A percentile compares a stretch with the other conserved stretches of the same genome.
Conservation (phyloP, 805 yeast genomes). For the Saccharomyces eubayanus region DNA sequence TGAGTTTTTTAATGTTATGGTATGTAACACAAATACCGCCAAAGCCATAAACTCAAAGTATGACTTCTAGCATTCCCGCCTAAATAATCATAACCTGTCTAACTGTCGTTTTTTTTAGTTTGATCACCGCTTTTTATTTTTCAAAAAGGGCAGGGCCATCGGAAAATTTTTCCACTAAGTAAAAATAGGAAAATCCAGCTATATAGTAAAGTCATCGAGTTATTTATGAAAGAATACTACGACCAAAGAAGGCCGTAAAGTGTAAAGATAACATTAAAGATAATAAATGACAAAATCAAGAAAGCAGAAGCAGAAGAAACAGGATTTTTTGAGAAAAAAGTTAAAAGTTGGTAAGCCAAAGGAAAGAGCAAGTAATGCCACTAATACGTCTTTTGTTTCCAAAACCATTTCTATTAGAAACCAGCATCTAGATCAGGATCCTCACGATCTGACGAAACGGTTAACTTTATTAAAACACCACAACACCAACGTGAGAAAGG, state of each 20-base stretch:
- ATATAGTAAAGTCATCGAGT: background rate
- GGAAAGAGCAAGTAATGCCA: conserved; percentile 61
- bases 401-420: conserved; percentile 34
- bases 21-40: background rate
- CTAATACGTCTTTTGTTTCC: conserved; percentile 80
- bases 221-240: background rate
- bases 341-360: conserved; percentile 81
- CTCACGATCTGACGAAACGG: conserved; percentile 48
- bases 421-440: conserved; percentile 28
- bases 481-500: conserved; percentile 60
- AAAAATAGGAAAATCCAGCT: background rate
- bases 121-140: background rate
- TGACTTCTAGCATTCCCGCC: background rate
- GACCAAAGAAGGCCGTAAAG: background rate
- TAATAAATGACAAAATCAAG: conserved; percentile 28
- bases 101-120: background rate
- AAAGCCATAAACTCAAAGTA: background rate
- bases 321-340: conserved; percentile 55
- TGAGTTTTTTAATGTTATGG: background rate
- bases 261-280: background rate
- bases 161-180: background rate
- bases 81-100: background rate
- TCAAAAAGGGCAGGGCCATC: background rate
- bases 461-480: conserved; percentile 71
- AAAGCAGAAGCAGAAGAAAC: conserved; percentile 33